Percentiles rank a stretch among this genome's conserved stretches.
These are phyloP conservation scores for Pistacia atlantica DNA, from an alignment of 345 rosid genomes.

Conservation along the genomic window DNA sequence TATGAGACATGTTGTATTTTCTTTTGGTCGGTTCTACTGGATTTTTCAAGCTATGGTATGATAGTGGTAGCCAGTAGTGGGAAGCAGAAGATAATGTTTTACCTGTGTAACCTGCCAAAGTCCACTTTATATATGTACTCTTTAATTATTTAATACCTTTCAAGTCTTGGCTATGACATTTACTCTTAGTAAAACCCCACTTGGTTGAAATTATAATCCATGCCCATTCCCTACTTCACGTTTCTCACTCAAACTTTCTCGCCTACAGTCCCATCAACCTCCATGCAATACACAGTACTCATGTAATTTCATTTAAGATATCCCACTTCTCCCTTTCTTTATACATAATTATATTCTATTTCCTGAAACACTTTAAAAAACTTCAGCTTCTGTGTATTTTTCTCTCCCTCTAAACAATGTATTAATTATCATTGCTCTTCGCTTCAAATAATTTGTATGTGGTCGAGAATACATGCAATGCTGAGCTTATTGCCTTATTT, in stretches of 20 bases:
- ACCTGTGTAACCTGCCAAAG: slow-evolving; percentile 16
- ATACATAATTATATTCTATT: not conserved
- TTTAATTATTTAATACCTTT: not conserved
- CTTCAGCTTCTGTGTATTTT: not conserved
- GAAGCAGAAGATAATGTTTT: slow-evolving; percentile 30
- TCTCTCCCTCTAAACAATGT: not conserved
- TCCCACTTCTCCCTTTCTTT: slow-evolving; percentile 7
- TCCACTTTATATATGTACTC: slow-evolving; percentile 3
- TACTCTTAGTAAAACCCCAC: slow-evolving; percentile 34
- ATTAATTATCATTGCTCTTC: not conserved
- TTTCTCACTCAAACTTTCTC: slow-evolving; percentile 10
- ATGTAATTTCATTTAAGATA: not conserved
- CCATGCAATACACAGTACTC: slow-evolving; percentile 21
- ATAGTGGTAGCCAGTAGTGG: slow-evolving; percentile 24
- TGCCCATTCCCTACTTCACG: slow-evolving; percentile 26
- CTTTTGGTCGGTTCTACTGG: not conserved
- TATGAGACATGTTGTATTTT: not conserved
- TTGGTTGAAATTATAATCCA: slow-evolving; percentile 30
- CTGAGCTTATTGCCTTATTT: not conserved
- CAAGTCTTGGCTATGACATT: slow-evolving; percentile 8
- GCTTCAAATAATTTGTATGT: not conserved
- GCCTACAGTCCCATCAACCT: slow-evolving; percentile 16
- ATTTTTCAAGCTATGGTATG: not conserved
- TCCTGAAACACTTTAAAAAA: no score
- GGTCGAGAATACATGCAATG: not conserved